Base-by-base conservation (phyloP, 2,329 filamentous ascomycete genomes). In the Colletotrichum gloeosporioides region DNA sequence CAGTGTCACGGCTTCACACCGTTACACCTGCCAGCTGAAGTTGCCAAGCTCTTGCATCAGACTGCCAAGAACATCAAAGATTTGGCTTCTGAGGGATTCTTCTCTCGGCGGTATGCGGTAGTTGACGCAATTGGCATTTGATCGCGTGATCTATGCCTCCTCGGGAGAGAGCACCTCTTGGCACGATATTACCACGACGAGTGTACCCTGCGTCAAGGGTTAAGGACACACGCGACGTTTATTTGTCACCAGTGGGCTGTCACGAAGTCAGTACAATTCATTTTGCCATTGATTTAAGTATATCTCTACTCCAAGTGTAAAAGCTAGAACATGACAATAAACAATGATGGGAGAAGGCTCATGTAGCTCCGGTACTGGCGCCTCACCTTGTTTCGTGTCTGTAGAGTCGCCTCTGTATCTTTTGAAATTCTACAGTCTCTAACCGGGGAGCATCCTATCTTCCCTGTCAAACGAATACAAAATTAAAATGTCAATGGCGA, bases 211-310 rank as follows among this genome's bases (percentile, higher is more conserved):
- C 4, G 44, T 12, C 22, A 10, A 53, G 44, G 44, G 44, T 53
- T 25, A 2, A 25, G 12, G 44, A 4, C 44, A 13, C n/a, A 44
- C n/a, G 44, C 44, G 12, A 53, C 44, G 16, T 53, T 13, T n/a
- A 25, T 53, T 4, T 9, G 4, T 53, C 44, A 53, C 0, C n/a
- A 2, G 6, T 13, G 44, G 44, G 3, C 2, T 25, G 9, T 0
- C n/a, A 53, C 10, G 10, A 49, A 44, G 18, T 8, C 7, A 39
- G 3, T 1, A 18, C 1, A 3, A 8, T 8, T 39, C 36, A 8
- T 8, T 15, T 18, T 39, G 18, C 36, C 15, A 39, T 39, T 16
- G 13, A 36, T 10, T 31, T 31, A 10, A 31, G 31, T 31, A 8
- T 16, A 16, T 12, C 36, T 39, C 5, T 16, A 16, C 12, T 39